Evolutionary conservation across 768 basidiomycete species (phyloP).

Genomic region (Exsudoporus frostii): DNA sequence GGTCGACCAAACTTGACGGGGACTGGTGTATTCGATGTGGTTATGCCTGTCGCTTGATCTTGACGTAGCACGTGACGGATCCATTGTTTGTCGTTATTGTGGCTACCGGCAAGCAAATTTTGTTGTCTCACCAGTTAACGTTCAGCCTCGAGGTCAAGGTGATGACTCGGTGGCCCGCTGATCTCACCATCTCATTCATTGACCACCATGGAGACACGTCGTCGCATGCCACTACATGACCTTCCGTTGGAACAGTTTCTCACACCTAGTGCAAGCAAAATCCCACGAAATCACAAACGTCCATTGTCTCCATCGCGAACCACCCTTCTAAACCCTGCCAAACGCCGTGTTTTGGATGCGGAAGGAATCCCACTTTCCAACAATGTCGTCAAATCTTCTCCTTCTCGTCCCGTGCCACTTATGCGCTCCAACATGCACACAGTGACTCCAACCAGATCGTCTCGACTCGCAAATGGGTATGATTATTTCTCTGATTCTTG

Average conservation of each 20-base stretch:
- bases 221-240: conserved; percentile 54
- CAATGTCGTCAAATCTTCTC: conserved; percentile 15
- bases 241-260: conserved; percentile 58
- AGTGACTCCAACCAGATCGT: conserved; percentile 35
- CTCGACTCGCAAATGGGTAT: conserved; percentile 29
- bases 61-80: conserved; percentile 10
- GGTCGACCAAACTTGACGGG: conserved; percentile 86
- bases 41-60: conserved; percentile 43
- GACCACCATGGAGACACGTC: conserved; percentile 25
- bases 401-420: conserved; percentile 30
- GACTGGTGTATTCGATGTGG: conserved; percentile 92
- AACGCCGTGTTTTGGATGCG: conserved; percentile 60
- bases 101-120: conserved; percentile 13
- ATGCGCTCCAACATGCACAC: conserved; percentile 15
- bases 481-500: conserved; percentile 15
- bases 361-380: conserved; percentile 46
- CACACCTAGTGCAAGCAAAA: conserved; percentile 23
- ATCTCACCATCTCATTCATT: conserved; percentile 13
- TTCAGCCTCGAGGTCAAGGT: conserved; percentile 20
- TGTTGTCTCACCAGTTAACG: conserved; percentile 4
- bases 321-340: conserved; percentile 55
- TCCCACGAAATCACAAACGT: conserved; percentile 49
- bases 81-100: conserved; percentile 26
- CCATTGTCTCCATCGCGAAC: conserved; percentile 55
- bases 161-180: conserved; percentile 27